A percentile compares a stretch with the other conserved stretches of the same genome.
phyloP scores from a whole-genome alignment of 257 asterid genomes.

The Scutellaria baicalensis region DNA sequence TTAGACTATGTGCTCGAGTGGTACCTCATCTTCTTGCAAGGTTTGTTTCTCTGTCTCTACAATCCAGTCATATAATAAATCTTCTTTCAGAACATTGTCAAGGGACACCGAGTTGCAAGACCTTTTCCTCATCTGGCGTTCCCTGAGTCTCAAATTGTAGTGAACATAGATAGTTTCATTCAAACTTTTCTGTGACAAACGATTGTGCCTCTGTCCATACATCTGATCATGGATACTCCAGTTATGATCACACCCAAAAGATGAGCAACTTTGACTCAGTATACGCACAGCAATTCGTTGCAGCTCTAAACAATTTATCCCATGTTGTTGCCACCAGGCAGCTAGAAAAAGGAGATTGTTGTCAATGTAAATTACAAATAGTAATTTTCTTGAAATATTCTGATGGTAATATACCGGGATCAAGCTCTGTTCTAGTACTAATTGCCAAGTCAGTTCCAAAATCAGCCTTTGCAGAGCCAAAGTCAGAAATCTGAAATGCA shows the following conservation, averaged over 20 bases:
- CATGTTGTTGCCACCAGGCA: slow-evolving; percentile 98
- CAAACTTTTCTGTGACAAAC: slow-evolving; percentile 64
- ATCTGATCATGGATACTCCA: slow-evolving; percentile 83
- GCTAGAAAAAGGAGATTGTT: slow-evolving; percentile 38
- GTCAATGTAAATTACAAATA: slow-evolving; percentile 25
- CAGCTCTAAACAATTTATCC: slow-evolving; percentile 86
- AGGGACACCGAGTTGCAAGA: slow-evolving; percentile 37
- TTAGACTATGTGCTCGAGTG: not conserved
- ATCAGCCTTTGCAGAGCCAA: slow-evolving; percentile 86
- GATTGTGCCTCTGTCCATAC: slow-evolving; percentile 52
- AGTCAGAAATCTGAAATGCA: slow-evolving; percentile 67
- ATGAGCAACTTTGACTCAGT: slow-evolving; percentile 85
- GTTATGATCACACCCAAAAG: slow-evolving; percentile 81
- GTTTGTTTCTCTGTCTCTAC: slow-evolving; percentile 65
- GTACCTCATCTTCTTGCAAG: slow-evolving; percentile 75
- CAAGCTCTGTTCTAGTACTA: slow-evolving; percentile 81
- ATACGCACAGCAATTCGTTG: slow-evolving; percentile 84
- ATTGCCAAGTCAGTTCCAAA: slow-evolving; percentile 94
- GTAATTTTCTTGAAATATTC: not conserved
- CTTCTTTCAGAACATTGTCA: slow-evolving; percentile 67
- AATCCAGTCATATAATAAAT: slow-evolving; percentile 64
- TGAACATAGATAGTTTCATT: slow-evolving; percentile 62
- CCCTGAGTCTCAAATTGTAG: slow-evolving; percentile 87
- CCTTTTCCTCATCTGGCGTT: slow-evolving; percentile 74
- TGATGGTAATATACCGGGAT: slow-evolving; percentile 59